Evolutionary conservation across 2,329 filamentous ascomycete genomes (phyloP).

Genomic region (Chaetothyriales sp.): DNA sequence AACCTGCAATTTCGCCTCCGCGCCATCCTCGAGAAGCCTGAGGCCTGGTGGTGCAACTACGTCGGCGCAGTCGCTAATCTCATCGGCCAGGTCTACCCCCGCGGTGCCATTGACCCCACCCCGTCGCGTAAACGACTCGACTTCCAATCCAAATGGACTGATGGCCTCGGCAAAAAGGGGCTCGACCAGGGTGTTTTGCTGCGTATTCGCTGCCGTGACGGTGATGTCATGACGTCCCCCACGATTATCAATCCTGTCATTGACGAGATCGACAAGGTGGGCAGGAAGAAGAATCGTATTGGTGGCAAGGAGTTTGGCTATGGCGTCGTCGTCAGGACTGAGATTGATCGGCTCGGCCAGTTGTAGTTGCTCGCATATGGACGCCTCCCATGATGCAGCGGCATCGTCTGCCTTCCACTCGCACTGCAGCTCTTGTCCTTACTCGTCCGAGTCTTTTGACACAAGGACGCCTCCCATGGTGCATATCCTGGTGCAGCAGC

Average conservation of each 20-base stretch:
- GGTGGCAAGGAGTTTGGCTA: slow-evolving; percentile 20
- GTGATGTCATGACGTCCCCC: slow-evolving; percentile 8
- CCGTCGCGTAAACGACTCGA: slow-evolving; percentile 17
- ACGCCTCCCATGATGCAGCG: no score
- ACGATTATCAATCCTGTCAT: slow-evolving; percentile 21
- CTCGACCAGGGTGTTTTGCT: slow-evolving; percentile 22
- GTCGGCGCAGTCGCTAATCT: slow-evolving; percentile 22
- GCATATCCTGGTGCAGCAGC: no score
- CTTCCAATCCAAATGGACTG: slow-evolving; percentile 20
- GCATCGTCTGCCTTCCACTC: no score
- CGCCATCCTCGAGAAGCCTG: slow-evolving; percentile 21
- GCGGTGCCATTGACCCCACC: slow-evolving; percentile 19
- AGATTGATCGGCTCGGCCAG: slow-evolving; percentile 4
- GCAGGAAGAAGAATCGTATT: slow-evolving; percentile 27
- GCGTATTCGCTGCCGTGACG: slow-evolving; percentile 11
- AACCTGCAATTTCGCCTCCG: slow-evolving; percentile 19
- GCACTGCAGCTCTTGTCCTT: no score
- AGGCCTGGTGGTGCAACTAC: slow-evolving; percentile 25
- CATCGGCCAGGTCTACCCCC: slow-evolving; percentile 22
- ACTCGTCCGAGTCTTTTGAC: no score
- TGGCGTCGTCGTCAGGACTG: slow-evolving; percentile 12
- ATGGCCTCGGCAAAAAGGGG: slow-evolving; percentile 22
- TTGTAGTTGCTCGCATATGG: neutral
- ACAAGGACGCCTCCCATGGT: no score
- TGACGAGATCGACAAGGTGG: slow-evolving; percentile 23